Percentiles rank a stretch among this genome's conserved stretches.
Evolutionary conservation across 306 rosid genomes (phyloP).

Genomic region (Sphenostylis stenocarpa): DNA sequence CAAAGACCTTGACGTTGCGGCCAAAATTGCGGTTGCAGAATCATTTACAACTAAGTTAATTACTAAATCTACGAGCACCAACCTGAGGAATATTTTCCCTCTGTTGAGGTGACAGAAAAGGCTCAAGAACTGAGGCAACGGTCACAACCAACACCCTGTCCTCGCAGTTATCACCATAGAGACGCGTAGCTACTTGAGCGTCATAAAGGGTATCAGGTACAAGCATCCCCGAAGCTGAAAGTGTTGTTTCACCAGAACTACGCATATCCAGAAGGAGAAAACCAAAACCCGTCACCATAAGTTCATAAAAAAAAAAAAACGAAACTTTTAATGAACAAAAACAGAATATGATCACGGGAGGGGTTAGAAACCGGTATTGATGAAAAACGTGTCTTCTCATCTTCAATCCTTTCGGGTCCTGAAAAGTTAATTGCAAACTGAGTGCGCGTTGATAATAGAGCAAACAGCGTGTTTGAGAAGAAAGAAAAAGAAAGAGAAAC

Average conservation of each 20-base stretch:
- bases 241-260: constrained; percentile 89
- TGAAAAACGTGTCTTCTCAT: constrained; percentile 93
- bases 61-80: constrained; percentile 3
- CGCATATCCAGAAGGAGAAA: constrained; percentile 31
- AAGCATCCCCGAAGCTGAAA: constrained; percentile 94
- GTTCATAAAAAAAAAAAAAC: neutral
- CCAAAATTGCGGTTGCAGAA: neutral
- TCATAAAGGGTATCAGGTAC: constrained; percentile 66
- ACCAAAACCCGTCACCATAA: constrained; percentile 1
- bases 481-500: constrained; percentile 28
- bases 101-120: constrained; percentile 65
- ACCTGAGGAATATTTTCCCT: constrained; percentile 67
- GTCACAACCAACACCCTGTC: constrained; percentile 67
- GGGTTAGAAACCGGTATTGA: constrained; percentile 62
- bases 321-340: constrained; percentile 4
- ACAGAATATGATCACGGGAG: neutral
- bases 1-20: neutral
- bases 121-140: constrained; percentile 87
- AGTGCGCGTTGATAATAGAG: neutral
- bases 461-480: neutral
- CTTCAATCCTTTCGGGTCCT: constrained; percentile 98
- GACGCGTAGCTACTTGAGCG: constrained; percentile 46
- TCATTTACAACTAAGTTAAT: neutral
- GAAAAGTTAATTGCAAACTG: constrained; percentile 22
- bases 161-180: constrained; percentile 45